phyloP scores from a whole-genome alignment of 1,284 basidiomycete genomes.

The Cutaneotrichosporon mucoides region DNA sequence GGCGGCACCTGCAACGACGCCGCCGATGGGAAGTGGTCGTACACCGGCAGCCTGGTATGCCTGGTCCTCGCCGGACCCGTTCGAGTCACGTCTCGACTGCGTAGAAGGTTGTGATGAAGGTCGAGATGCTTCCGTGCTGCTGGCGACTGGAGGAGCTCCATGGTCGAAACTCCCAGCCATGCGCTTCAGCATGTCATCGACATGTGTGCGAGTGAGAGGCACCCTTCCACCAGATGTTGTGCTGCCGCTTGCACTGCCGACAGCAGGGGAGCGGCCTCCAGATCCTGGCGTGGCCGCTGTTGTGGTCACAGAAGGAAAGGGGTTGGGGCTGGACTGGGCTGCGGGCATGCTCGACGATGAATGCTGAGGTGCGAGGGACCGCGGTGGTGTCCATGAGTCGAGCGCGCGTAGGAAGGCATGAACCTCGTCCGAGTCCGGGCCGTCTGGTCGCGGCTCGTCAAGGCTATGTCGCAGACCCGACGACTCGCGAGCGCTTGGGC shows the following conservation, averaged over 20 bases:
- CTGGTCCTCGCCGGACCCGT: background rate
- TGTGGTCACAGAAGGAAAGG: background rate
- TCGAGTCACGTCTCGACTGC: background rate
- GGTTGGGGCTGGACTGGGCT: background rate
- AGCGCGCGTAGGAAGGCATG: conserved; percentile 47
- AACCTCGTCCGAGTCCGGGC: conserved; percentile 43
- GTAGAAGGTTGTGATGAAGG: background rate
- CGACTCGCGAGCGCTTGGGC: conserved; percentile 32
- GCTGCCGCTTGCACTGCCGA: conserved; percentile 2
- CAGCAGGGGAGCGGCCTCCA: background rate
- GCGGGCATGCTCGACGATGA: background rate
- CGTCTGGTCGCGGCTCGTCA: conserved; percentile 19
- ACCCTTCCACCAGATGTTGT: conserved; percentile 17
- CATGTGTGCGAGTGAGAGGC: conserved; percentile 40
- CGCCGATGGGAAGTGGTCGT: background rate
- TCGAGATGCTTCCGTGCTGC: background rate
- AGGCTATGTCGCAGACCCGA: conserved; percentile 32
- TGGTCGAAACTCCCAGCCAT: conserved; percentile 37
- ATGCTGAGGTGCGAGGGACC: conserved; percentile 9
- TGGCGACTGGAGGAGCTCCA: background rate
- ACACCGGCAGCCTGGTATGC: background rate
- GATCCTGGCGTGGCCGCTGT: background rate
- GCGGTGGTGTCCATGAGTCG: conserved; percentile 41
- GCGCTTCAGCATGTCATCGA: conserved; percentile 41
- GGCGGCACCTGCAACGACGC: conserved; percentile 2